Base-by-base conservation (phyloP, 495 filamentous ascomycete genomes). In the Penicillium silybi region DNA sequence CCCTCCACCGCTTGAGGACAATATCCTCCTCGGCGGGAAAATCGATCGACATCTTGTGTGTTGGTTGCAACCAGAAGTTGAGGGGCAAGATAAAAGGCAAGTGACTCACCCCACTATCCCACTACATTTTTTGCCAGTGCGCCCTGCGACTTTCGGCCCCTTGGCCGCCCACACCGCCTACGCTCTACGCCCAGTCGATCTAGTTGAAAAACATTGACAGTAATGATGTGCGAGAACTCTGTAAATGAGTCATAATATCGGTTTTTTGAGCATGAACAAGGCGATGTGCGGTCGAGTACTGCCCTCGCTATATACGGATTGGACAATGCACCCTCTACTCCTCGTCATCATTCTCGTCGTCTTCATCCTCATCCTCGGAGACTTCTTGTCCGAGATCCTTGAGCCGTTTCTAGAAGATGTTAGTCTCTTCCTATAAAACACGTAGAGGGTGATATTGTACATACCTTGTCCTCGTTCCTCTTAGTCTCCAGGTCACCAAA, bases 401-500 rank as follows among this genome's bases (percentile, higher is more conserved):
- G 35, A 95, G 75, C 41, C 83, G 85, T 78, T 87, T 78, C 88
- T 84, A 56, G 11, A 52, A 27, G 19, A 48, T 57, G 64, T 73
- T 59, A 71, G 66, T 34, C 57, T 45, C 25, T 29, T 34, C 18
- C 22, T 39, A n/a, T 16, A 19, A 41, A 45, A 6, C 20, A 38
- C 3, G 44, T 11, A 11, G 40, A 15, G 16, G 22, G 27, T 41
- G n/a, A 17, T 8, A 16, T 18, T 39, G 27, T 46, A 73, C 76
- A 61, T 75, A 90, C 88, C 82, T 91, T 93, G 61, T 93, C 90
- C 50, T 82, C 82, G 9, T 78, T 74, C 52, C 85, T 76, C 75
- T 92, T 95, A 44, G 91, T 86, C 66, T 95, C 90, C n/a, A 93
- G 58, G 60, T 95, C 90, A n/a, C 81, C 86, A 66, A 95, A 87